Percentiles rank a stretch among this genome's conserved stretches.
These are phyloP conservation scores for Saksenaea oblongispora DNA, from an alignment of 371 early-diverging fungal genomes.

Conservation along the genomic window DNA sequence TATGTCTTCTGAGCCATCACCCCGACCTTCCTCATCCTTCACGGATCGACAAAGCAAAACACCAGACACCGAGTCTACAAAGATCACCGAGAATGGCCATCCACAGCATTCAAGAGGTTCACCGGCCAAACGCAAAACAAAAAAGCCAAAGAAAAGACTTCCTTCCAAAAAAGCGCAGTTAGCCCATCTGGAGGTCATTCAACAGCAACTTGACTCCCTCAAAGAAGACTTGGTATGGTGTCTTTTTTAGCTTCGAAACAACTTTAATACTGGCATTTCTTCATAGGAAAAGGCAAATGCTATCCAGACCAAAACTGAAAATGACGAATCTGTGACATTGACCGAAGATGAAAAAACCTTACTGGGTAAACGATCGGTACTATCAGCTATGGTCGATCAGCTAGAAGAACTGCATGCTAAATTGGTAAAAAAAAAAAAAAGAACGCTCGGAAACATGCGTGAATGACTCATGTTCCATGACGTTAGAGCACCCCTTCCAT, in stretches of 20 bases:
- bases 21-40: neutral
- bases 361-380: neutral
- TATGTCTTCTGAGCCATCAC: neutral
- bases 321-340: neutral
- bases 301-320: neutral
- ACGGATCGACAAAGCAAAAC: neutral
- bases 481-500: neutral
- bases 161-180: constrained; percentile 4
- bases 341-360: neutral
- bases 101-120: neutral
- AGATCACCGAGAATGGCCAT: constrained; percentile 1
- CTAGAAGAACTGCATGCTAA: constrained; percentile 6
- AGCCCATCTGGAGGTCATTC: constrained; percentile 27
- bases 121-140: constrained; percentile 5
- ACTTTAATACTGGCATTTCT: neutral
- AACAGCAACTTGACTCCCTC: constrained; percentile 20
- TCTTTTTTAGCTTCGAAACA: neutral
- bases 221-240: constrained; percentile 27
- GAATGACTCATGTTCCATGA: neutral
- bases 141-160: constrained; percentile 10
- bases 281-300: constrained; percentile 2
- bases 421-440: constrained; percentile 5
- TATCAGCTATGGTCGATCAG: neutral
- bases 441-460: neutral
- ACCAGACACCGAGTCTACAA: neutral